Evolutionary conservation across 1,284 basidiomycete species (phyloP).

Genomic region (Trichosporon coremiiforme): DNA sequence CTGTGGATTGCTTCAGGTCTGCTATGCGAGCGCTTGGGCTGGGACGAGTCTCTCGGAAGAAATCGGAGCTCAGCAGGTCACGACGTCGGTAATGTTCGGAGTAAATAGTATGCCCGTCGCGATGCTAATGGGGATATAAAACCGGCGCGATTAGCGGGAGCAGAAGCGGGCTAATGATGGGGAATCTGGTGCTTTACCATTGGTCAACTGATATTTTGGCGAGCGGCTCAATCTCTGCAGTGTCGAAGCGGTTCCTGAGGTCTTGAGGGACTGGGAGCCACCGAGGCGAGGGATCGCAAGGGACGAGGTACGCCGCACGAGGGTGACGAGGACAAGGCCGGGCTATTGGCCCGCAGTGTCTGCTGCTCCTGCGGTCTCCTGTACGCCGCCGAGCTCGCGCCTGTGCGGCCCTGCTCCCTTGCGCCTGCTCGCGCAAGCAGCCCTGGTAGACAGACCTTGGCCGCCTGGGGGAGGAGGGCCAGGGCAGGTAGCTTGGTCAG

Average conservation of each 20-base stretch:
- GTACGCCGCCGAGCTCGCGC: neutral
- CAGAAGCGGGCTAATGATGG: conserved; percentile 5
- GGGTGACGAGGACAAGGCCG: conserved; percentile 5
- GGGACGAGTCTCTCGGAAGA: neutral
- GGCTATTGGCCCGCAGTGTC: neutral
- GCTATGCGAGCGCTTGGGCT: neutral
- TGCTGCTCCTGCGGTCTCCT: neutral
- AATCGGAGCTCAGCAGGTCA: neutral
- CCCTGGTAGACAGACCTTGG: neutral
- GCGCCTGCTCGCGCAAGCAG: neutral
- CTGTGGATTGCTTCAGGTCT: neutral
- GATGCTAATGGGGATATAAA: neutral
- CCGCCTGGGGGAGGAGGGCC: no score
- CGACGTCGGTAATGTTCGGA: conserved; percentile 17
- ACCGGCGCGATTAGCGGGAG: conserved; percentile 2
- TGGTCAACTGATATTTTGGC: neutral
- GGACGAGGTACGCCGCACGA: conserved; percentile 4
- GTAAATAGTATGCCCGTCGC: conserved; percentile 7
- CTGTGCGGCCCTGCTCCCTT: neutral
- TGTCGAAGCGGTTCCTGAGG: conserved; percentile 9
- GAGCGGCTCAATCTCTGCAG: neutral
- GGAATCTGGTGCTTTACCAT: neutral
- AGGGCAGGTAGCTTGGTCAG: neutral
- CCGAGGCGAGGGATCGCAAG: neutral
- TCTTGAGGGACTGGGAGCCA: neutral